These are phyloP conservation scores for Wickerhamiella sorbophila DNA, from an alignment of 805 yeast species.

Conservation along the genomic window DNA sequence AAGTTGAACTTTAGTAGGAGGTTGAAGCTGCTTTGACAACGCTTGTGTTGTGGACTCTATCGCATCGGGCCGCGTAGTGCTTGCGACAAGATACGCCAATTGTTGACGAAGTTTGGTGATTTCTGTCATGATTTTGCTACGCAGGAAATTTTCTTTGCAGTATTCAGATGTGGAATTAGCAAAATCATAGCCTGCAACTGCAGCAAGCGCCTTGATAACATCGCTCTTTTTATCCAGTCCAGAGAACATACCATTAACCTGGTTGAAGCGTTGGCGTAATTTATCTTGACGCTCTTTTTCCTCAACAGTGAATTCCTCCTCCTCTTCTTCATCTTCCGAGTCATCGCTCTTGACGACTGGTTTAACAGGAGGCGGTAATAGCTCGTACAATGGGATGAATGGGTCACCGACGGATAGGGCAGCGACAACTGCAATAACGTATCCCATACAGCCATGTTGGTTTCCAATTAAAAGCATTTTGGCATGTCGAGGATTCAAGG, in stretches of 20 bases:
- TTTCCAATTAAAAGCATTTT: constrained; percentile 80
- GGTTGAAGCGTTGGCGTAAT: constrained; percentile 33
- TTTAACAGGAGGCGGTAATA: constrained; percentile 34
- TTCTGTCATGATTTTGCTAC: constrained; percentile 76
- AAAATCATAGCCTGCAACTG: constrained; percentile 77
- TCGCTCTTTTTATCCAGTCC: constrained; percentile 65
- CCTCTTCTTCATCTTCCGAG: not conserved
- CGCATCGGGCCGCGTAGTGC: constrained; percentile 28
- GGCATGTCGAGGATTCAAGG: constrained; percentile 85
- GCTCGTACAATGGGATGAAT: constrained; percentile 57
- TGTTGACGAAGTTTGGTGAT: constrained; percentile 70
- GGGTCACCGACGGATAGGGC: constrained; percentile 92
- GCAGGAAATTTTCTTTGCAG: constrained; percentile 46
- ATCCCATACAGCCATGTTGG: constrained; percentile 73
- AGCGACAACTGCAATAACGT: constrained; percentile 81
- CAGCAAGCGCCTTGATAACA: constrained; percentile 58
- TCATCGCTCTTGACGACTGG: not conserved
- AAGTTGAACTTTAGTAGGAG: constrained; percentile 57
- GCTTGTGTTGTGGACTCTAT: constrained; percentile 37
- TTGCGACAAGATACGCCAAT: constrained; percentile 56
- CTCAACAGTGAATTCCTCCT: constrained; percentile 21
- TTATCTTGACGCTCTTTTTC: constrained; percentile 21
- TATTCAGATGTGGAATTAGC: constrained; percentile 32
- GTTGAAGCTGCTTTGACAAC: constrained; percentile 35
- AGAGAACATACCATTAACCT: constrained; percentile 46